A percentile compares a stretch with the other conserved stretches of the same genome.
Conservation (phyloP, 2,329 filamentous ascomycete genomes). For the Zalaria sp. region DNA sequence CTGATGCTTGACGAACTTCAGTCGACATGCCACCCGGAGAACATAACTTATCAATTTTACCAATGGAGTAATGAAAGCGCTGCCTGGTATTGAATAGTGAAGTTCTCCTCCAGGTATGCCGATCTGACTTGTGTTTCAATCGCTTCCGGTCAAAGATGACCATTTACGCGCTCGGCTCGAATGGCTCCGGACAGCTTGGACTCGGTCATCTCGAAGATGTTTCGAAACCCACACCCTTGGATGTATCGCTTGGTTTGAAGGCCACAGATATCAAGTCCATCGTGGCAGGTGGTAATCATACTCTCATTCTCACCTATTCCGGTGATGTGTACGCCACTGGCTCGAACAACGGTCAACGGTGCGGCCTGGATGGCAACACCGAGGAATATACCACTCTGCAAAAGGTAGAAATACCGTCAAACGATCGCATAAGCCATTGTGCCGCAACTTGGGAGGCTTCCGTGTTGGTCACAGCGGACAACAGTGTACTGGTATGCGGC, state of each 20-base stretch:
- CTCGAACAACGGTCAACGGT: slow-evolving; percentile 36
- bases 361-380: slow-evolving; percentile 13
- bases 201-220: slow-evolving; percentile 29
- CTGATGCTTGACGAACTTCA: too few relatives aligned
- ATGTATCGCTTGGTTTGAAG: slow-evolving; percentile 1
- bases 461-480: slow-evolving; percentile 42
- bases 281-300: slow-evolving; percentile 72
- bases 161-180: slow-evolving; percentile 36
- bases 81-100: too few relatives aligned
- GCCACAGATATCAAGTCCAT: slow-evolving; percentile 18
- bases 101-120: too few relatives aligned
- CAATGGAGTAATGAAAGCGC: too few relatives aligned
- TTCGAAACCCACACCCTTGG: slow-evolving; percentile 13
- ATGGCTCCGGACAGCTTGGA: slow-evolving; percentile 38
- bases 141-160: slow-evolving; percentile 1
- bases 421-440: slow-evolving; percentile 21
- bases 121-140: too few relatives aligned
- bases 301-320: slow-evolving; percentile 50
- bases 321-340: slow-evolving; percentile 54
- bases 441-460: slow-evolving; percentile 72
- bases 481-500: slow-evolving; percentile 48
- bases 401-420: not conserved
- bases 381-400: not conserved
- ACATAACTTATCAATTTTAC: too few relatives aligned
- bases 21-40: too few relatives aligned